Evolutionary conservation across 495 filamentous ascomycete species (phyloP).

Genomic region (Penicillium cinerascens): DNA sequence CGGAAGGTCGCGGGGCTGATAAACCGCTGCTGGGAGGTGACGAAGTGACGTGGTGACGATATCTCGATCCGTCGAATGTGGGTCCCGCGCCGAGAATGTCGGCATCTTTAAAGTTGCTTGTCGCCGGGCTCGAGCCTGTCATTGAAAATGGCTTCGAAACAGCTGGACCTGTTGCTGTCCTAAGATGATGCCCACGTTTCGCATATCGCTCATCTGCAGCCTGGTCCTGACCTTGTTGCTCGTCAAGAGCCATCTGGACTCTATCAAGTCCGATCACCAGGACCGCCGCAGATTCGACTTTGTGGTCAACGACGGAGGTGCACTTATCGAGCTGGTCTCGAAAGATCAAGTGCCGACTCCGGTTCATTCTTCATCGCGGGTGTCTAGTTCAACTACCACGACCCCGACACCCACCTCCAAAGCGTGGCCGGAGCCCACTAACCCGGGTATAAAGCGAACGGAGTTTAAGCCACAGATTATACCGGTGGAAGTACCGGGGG

Average conservation of each 20-base stretch:
- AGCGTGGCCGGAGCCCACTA: constrained; percentile 10
- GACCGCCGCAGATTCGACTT: neutral
- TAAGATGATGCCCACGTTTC: constrained; percentile 17
- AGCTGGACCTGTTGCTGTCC: neutral
- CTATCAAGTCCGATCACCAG: constrained; percentile 15
- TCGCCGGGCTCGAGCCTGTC: neutral
- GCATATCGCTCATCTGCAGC: constrained; percentile 11
- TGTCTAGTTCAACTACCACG: neutral
- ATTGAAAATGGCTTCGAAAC: neutral
- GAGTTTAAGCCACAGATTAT: constrained; percentile 13
- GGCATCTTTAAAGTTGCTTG: neutral
- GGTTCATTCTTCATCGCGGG: neutral
- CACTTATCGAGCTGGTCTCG: constrained; percentile 30
- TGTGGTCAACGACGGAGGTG: constrained; percentile 7
- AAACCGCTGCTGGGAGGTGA: neutral
- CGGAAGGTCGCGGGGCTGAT: no score
- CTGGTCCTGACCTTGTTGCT: constrained; percentile 17
- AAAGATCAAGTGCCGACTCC: neutral
- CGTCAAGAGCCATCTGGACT: constrained; percentile 20
- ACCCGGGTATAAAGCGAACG: neutral
- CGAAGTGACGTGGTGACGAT: neutral
- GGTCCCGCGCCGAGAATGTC: neutral
- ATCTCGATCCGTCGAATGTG: neutral
- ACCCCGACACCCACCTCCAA: neutral
- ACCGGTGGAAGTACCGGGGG: constrained; percentile 20